Evolutionary conservation across 2,329 filamentous ascomycete species (phyloP).

Genomic region (Alternaria conjuncta): DNA sequence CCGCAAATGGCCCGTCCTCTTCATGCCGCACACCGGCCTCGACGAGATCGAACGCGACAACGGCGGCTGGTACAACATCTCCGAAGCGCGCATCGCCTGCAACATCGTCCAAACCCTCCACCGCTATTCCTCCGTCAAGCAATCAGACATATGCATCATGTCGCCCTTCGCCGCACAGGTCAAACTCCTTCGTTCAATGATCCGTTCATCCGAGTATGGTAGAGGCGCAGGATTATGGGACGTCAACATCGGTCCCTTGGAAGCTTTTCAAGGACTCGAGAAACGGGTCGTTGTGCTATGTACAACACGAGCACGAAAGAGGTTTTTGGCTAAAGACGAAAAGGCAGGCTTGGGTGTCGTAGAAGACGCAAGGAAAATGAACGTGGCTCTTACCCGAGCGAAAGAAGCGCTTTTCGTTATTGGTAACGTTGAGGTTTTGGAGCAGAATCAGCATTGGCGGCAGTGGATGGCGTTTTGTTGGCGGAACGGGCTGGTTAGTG

Average conservation of each 20-base stretch:
- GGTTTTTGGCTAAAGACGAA: constrained; percentile 43
- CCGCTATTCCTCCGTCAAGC: constrained; percentile 27
- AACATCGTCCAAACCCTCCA: constrained; percentile 37
- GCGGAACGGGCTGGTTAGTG: constrained; percentile 41
- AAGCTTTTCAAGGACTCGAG: constrained; percentile 56
- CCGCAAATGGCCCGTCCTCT: constrained; percentile 52
- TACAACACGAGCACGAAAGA: constrained; percentile 48
- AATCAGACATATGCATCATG: constrained; percentile 53
- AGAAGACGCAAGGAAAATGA: constrained; percentile 44
- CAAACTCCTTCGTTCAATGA: constrained; percentile 45
- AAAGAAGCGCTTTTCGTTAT: constrained; percentile 53
- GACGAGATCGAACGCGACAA: constrained; percentile 53
- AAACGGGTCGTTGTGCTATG: constrained; percentile 54
- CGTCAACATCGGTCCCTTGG: constrained; percentile 55
- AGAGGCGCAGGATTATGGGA: constrained; percentile 33
- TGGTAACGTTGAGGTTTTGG: constrained; percentile 49
- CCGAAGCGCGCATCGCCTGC: constrained; percentile 42
- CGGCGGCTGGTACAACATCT: constrained; percentile 48
- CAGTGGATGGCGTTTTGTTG: constrained; percentile 48
- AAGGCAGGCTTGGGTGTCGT: constrained; percentile 47
- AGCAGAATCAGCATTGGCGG: constrained; percentile 47
- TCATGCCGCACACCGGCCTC: constrained; percentile 44
- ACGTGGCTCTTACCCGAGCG: constrained; percentile 55
- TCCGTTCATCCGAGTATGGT: constrained; percentile 30
- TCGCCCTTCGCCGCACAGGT: constrained; percentile 56